These are phyloP conservation scores for Helicosporidium sp. DNA, from an alignment of 139 green algal genomes.

Conservation along the genomic window DNA sequence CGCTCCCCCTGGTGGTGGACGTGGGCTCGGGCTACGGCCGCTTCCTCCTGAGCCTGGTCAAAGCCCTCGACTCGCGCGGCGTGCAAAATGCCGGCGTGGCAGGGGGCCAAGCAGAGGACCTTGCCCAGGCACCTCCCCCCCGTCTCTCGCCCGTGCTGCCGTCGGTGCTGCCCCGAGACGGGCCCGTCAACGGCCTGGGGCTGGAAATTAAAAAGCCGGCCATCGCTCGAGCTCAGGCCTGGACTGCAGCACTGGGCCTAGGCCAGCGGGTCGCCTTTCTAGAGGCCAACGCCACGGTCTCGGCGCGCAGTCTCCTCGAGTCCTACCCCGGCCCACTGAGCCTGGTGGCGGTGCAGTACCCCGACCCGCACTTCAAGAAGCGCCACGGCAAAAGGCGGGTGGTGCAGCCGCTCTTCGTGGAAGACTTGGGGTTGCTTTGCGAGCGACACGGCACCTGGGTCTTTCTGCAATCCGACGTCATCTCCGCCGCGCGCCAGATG, in stretches of 20 bases:
- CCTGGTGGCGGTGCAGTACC: slow-evolving; percentile 52
- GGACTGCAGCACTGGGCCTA: slow-evolving; percentile 30
- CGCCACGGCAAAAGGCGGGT: slow-evolving; percentile 62
- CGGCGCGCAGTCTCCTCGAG: slow-evolving; percentile 30
- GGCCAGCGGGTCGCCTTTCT: slow-evolving; percentile 34
- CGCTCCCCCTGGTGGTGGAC: slow-evolving; percentile 52
- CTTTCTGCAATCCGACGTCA: slow-evolving; percentile 61
- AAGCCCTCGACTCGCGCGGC: neutral
- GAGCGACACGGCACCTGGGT: slow-evolving; percentile 22
- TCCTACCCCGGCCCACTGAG: slow-evolving; percentile 45
- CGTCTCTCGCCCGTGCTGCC: neutral
- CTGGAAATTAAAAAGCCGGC: slow-evolving; percentile 58
- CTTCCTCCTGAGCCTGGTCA: slow-evolving; percentile 35
- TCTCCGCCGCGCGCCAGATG: too few relatives aligned
- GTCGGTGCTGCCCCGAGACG: neutral
- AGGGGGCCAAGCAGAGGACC: too few relatives aligned
- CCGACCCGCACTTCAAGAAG: slow-evolving; percentile 79
- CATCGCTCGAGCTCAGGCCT: slow-evolving; percentile 51
- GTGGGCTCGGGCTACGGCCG: slow-evolving; percentile 62
- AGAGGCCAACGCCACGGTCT: slow-evolving; percentile 58
- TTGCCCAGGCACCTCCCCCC: too few relatives aligned
- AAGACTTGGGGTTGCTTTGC: slow-evolving; percentile 7
- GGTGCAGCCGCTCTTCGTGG: slow-evolving; percentile 48
- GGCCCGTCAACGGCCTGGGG: slow-evolving; percentile 68
- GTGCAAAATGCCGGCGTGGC: too few relatives aligned